These are phyloP conservation scores for Saprolegnia diclina DNA, from an alignment of 352 stramenopile genomes.

Conservation along the genomic window DNA sequence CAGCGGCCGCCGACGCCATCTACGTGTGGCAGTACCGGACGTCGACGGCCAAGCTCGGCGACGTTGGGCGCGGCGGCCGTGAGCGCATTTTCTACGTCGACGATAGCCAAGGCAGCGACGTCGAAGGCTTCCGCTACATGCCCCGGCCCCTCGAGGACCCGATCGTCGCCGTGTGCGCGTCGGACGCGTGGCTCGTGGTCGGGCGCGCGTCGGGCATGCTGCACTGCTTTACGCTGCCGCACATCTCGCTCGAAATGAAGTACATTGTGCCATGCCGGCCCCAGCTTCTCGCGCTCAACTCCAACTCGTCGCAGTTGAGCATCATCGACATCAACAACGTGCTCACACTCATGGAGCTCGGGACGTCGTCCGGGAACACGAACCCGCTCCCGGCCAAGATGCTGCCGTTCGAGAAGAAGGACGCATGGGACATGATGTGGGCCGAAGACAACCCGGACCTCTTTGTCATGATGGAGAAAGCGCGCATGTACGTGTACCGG, in stretches of 20 bases:
- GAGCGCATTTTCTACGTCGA: constrained; percentile 91
- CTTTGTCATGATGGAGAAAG: constrained; percentile 92
- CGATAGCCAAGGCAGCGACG: constrained; percentile 65
- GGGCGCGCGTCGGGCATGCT: constrained; percentile 77
- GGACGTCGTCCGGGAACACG: constrained; percentile 41
- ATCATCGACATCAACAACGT: constrained; percentile 88
- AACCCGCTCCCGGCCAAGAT: constrained; percentile 65
- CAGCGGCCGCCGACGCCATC: constrained; percentile 72
- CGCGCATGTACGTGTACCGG: constrained; percentile 86
- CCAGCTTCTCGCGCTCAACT: constrained; percentile 85
- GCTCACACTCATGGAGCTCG: constrained; percentile 83
- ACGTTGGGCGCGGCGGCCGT: constrained; percentile 37
- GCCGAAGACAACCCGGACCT: constrained; percentile 88
- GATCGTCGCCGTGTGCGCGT: constrained; percentile 83
- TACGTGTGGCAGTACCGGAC: constrained; percentile 94
- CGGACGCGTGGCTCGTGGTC: constrained; percentile 79
- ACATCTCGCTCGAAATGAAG: constrained; percentile 89
- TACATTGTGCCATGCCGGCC: constrained; percentile 77
- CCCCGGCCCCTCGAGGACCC: constrained; percentile 68
- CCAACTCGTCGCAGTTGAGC: constrained; percentile 73
- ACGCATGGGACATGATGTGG: constrained; percentile 90
- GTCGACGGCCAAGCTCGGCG: constrained; percentile 58
- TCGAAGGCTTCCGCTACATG: constrained; percentile 66
- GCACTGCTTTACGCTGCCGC: constrained; percentile 87
- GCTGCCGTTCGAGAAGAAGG: constrained; percentile 78